Conservation (phyloP, 305 asterid species). For the Coffea humblotiana region DNA sequence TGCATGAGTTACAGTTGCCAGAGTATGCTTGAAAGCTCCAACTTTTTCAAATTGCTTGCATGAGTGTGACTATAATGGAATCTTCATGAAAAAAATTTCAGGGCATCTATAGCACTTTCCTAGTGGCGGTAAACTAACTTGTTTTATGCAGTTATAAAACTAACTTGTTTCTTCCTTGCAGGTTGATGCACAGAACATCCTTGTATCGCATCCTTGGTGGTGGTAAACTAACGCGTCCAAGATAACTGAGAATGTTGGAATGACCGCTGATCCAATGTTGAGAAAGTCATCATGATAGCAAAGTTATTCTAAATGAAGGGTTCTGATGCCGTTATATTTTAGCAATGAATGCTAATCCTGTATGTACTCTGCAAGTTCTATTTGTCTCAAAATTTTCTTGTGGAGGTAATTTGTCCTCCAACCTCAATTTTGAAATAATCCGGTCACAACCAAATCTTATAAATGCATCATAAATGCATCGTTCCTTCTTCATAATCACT, state of each 20-base stretch:
- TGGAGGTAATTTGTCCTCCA: not conserved
- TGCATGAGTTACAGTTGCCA: not conserved
- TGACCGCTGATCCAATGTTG: not conserved
- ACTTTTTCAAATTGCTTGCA: not conserved
- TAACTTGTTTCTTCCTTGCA: not conserved
- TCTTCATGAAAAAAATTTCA: not conserved
- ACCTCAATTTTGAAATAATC: not conserved
- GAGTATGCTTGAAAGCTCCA: not conserved
- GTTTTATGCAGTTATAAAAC: not conserved
- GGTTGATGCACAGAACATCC: not conserved
- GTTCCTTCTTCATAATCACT: not conserved
- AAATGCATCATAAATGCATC: not conserved
- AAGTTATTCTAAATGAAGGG: not conserved
- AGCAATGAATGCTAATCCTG: not conserved
- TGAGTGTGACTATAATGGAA: not conserved
- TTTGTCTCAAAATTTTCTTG: not conserved
- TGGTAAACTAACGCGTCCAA: not conserved
- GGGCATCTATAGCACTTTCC: not conserved
- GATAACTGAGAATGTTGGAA: conserved; percentile 3
- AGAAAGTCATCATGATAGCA: not conserved
- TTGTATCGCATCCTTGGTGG: not conserved
- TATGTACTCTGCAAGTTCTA: not conserved
- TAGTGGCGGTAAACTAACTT: not conserved
- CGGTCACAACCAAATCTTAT: not conserved
- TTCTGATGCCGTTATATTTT: not conserved